phyloP scores from a whole-genome alignment of 345 rosid species.

The Limnanthes douglasii region DNA sequence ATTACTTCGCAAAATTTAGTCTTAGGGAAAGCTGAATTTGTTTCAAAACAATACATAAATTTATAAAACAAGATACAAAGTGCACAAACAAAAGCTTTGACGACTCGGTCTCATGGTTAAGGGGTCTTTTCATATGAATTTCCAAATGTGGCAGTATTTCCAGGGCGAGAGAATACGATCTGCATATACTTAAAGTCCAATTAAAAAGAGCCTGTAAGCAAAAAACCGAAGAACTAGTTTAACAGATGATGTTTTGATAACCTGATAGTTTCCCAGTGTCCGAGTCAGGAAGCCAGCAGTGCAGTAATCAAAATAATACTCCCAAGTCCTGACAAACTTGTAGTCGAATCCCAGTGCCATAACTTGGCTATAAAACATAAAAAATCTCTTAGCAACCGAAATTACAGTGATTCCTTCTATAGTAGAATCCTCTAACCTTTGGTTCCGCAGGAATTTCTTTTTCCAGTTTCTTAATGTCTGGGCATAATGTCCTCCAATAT shows the following conservation, averaged over 20 bases:
- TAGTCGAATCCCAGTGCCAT: slow-evolving; percentile 54
- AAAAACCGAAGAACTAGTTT: too few species aligned
- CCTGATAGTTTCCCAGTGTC: slow-evolving; percentile 73
- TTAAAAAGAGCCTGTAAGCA: neutral
- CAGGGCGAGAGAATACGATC: slow-evolving; percentile 75
- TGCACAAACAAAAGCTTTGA: too few species aligned
- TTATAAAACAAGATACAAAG: too few species aligned
- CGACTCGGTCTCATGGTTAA: slow-evolving; percentile 4
- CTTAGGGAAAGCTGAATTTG: too few species aligned
- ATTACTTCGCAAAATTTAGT: too few species aligned
- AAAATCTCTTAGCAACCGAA: too few species aligned
- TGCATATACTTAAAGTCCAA: slow-evolving; percentile 7
- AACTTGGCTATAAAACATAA: slow-evolving; percentile 49
- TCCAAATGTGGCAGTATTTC: slow-evolving; percentile 32
- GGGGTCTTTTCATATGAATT: slow-evolving; percentile 32
- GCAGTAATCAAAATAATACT: slow-evolving; percentile 78
- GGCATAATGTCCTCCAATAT: slow-evolving; percentile 50
- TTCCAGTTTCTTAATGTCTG: slow-evolving; percentile 50
- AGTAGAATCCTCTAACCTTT: slow-evolving; percentile 20
- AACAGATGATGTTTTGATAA: slow-evolving; percentile 7
- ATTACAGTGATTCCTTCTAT: too few species aligned
- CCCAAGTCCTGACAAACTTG: slow-evolving; percentile 78
- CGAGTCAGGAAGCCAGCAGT: slow-evolving; percentile 74
- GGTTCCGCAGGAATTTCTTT: slow-evolving; percentile 37
- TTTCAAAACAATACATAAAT: too few species aligned